Evolutionary conservation across 2,329 filamentous ascomycete genomes (phyloP), one percentile per base, ranked within the genome.

Genomic region (Hypoxylon rubiginosum): DNA sequence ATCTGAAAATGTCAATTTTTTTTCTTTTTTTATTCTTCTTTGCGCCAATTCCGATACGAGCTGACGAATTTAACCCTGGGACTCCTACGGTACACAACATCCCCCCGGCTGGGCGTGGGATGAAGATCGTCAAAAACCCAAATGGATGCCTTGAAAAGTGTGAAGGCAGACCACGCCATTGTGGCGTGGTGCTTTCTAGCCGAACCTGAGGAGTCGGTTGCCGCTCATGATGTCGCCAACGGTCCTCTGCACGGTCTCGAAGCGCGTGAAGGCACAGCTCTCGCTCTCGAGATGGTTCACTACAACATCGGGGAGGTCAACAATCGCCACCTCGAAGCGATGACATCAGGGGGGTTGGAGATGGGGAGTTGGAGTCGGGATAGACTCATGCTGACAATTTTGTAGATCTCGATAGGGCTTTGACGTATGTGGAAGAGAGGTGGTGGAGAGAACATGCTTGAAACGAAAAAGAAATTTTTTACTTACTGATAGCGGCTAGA

Each of bases 201-300:
- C 21, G 36, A 62, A 65, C n/a, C 51, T 66, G 36, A 68, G 60
- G 46, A 34, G 53, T 41, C 50, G 49, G 54, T 67, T 39, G 19
- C 58, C 57, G 57, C 59, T 64, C 26, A 69, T 30, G 26, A 69
- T 8, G 46, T 61, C 32, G 26, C 32, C 7, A 17, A 64, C 45
- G 30, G 28, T 58, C 10, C 30, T 56, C 62, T 64, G 63, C 34
- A 69, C 63, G 17, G 54, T 51, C 49, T 71, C 66, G 51, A 83
- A 82, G 3, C 77, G 75, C 63, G 78, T 80, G 36, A 70, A 79
- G 2, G 76, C 74, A 56, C 82, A 84, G 3, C 66, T 66, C 67
- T 83, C 81, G 68, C 81, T 83, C 71, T 84, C 82, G 13, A 82
- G 67, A 45, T 84, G 82, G 59, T 81, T 82, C 64, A 83, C 58